phyloP scores from a whole-genome alignment of 495 filamentous ascomycete species.

The Podospora bellae-mahoneyi region DNA sequence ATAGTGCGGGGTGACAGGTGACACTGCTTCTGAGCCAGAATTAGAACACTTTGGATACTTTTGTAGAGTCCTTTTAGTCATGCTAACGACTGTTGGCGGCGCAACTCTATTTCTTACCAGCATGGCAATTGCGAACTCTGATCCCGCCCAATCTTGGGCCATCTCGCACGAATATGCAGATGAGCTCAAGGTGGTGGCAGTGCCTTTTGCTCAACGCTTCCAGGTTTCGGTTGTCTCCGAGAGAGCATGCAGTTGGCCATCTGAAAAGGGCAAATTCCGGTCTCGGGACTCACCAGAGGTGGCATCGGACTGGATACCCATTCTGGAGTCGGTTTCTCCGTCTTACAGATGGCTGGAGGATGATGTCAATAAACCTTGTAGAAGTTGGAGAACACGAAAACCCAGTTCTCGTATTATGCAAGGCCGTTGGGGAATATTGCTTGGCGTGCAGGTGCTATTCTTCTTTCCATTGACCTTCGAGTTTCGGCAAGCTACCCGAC shows the following conservation, averaged over 20 bases:
- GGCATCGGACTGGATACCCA: neutral
- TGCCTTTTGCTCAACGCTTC: neutral
- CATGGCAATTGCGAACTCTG: neutral
- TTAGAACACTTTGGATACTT: neutral
- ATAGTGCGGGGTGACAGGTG: neutral
- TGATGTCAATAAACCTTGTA: neutral
- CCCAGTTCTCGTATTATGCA: neutral
- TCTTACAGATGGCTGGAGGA: neutral
- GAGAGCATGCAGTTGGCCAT: neutral
- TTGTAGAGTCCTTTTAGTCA: no score
- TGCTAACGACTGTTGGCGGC: no score
- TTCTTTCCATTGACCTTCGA: neutral
- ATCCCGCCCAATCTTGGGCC: neutral
- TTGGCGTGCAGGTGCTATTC: neutral
- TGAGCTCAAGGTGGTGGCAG: neutral
- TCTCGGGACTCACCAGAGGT: neutral
- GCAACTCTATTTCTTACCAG: no score
- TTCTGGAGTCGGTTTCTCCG: neutral
- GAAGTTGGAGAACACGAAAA: neutral
- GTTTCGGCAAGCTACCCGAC: neutral
- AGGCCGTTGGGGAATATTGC: neutral
- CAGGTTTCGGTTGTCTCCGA: neutral
- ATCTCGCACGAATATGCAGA: neutral
- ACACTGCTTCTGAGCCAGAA: neutral
- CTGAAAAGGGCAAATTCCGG: neutral